Base-by-base conservation (phyloP, 2,329 filamentous ascomycete species). In the Pseudogymnoascus sp. region DNA sequence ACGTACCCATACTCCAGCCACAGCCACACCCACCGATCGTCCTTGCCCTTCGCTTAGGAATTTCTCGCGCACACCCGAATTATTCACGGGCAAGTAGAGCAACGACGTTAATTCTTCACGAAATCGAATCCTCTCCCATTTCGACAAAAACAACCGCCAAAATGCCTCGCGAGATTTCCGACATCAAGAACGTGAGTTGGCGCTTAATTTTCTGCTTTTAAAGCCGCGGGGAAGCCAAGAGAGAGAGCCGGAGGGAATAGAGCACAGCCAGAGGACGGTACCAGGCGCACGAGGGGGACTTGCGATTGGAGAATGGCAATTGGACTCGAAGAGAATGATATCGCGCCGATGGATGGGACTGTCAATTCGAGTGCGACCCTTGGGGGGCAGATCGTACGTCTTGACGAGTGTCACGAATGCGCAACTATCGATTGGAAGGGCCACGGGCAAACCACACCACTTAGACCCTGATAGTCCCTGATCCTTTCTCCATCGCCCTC, bases 131-230 rank as follows among this genome's bases (percentile, higher is more conserved):
- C 65, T 62, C 59, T 61, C 66, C 64, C 50, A 61, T 62, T 53
- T 68, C 67, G 64, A 65, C 62, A 67, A 68, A 47, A 33, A 63
- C 64, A 71, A 78, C 82, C 81, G 82, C 81, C 90, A 96, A 83
- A 81, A 99, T 99, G 95, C 93, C 95, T 88, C 86, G 87, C 77
- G 92, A 97, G 90, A 89, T 97, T 80, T 90, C 87, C 78, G 95
- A 97, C 80, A 97, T 97, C 87, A 97, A 99, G 84, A 83, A 86
- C 82, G 85, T 88, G 76, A 65, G 78, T 70, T 69, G 60, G 59
- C 35, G 47, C 63, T 31, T 40, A 21, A 19, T 56, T 56, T 56
- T 56, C 50, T 56, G 29, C 50, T 7, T 1, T 33, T 33, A 14
- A n/a, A 56, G 6, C 8, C 50, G 5, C 10, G 2, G 50, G 29